A percentile compares a stretch with the other conserved stretches of the same genome.
Evolutionary conservation across 2,329 filamentous ascomycete genomes (phyloP).

Genomic region (Gremmenia infestans): DNA sequence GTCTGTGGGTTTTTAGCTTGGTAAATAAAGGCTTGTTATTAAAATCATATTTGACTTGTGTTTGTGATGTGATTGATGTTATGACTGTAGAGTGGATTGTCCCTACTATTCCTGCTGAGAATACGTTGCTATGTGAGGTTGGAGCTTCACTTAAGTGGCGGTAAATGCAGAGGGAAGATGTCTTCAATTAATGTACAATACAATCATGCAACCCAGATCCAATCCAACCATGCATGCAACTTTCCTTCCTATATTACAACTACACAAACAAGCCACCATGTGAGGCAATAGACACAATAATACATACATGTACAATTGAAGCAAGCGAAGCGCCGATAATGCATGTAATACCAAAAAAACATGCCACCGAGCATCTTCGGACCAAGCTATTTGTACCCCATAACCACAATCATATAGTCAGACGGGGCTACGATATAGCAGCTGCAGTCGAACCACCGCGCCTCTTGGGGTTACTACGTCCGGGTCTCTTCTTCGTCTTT

Average conservation of each 20-base stretch:
- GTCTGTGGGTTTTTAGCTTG: too few relatives aligned
- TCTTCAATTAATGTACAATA: neutral
- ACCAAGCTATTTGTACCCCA: neutral
- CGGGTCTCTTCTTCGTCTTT: constrained; percentile 49
- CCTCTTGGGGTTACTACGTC: constrained; percentile 52
- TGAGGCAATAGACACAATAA: neutral
- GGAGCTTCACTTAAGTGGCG: too few relatives aligned
- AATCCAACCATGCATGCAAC: neutral
- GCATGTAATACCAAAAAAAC: neutral
- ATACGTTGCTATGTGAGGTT: too few relatives aligned
- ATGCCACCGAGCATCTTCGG: neutral
- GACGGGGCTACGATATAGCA: neutral
- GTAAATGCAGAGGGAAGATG: constrained; percentile 1
- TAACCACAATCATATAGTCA: neutral
- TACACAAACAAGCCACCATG: neutral
- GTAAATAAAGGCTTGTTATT: neutral
- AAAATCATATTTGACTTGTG: neutral
- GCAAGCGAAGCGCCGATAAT: neutral
- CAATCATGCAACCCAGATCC: neutral
- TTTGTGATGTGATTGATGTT: neutral
- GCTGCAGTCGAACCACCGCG: constrained; percentile 33
- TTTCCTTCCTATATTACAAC: neutral
- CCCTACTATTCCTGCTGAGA: too few relatives aligned
- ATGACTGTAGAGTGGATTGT: too few relatives aligned
- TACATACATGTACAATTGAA: neutral